phyloP scores from a whole-genome alignment of 2,329 filamentous ascomycete genomes.

The Paramyrothecium sp. region DNA sequence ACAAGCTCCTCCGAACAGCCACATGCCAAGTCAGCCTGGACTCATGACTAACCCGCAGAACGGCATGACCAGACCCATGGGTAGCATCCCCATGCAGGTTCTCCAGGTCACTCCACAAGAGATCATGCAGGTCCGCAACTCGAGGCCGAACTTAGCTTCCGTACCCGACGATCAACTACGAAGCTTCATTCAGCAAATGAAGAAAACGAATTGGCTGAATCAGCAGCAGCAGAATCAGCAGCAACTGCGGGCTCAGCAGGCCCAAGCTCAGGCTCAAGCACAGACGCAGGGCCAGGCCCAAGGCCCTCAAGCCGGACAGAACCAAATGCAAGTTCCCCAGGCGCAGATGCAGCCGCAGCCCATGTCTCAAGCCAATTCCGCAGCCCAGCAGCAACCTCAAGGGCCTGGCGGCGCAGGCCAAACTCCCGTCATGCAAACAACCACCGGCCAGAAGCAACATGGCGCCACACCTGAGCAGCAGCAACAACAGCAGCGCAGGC shows the following conservation, averaged over 20 bases:
- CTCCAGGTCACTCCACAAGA: slow-evolving; percentile 32
- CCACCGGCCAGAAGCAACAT: slow-evolving; percentile 26
- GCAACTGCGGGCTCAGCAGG: slow-evolving; percentile 32
- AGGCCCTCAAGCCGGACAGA: slow-evolving; percentile 33
- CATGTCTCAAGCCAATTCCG: slow-evolving; percentile 37
- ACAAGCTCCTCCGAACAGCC: slow-evolving; percentile 8
- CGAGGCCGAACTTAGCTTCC: slow-evolving; percentile 20
- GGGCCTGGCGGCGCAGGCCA: slow-evolving; percentile 44
- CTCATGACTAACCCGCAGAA: slow-evolving; percentile 28
- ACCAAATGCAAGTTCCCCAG: slow-evolving; percentile 43
- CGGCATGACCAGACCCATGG: slow-evolving; percentile 19
- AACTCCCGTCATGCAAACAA: slow-evolving; percentile 25
- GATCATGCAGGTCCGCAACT: slow-evolving; percentile 26
- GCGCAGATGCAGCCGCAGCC: slow-evolving; percentile 53
- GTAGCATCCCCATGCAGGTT: slow-evolving; percentile 26
- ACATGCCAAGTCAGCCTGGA: slow-evolving; percentile 20
- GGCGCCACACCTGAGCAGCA: slow-evolving; percentile 24
- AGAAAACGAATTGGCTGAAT: slow-evolving; percentile 26
- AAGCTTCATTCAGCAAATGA: slow-evolving; percentile 27
- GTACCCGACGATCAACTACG: slow-evolving; percentile 32
- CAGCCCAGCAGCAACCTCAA: slow-evolving; percentile 34
- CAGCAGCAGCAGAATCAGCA: slow-evolving; percentile 29
- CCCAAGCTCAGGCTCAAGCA: slow-evolving; percentile 32
- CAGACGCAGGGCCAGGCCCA: slow-evolving; percentile 31
- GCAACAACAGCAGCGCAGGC: slow-evolving; percentile 14